These are phyloP conservation scores for Coprinopsis cinerea DNA, from an alignment of 768 basidiomycete genomes.

Conservation along the genomic window DNA sequence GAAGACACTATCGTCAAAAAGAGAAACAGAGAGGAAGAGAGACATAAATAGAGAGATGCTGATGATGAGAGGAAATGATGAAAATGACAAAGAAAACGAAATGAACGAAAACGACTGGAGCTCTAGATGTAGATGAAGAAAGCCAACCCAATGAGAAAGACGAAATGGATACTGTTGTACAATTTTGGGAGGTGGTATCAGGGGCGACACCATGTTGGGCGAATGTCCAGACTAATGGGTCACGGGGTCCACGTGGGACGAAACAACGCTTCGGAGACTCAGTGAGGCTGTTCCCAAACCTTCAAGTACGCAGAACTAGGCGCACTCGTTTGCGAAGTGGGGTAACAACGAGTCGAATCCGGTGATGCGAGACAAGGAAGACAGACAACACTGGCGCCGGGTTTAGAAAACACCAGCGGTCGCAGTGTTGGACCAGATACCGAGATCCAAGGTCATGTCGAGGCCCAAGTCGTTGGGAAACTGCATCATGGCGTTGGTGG, in stretches of 20 bases:
- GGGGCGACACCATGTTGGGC: background rate
- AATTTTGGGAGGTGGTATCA: background rate
- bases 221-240: background rate
- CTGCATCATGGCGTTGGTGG: constrained; percentile 7
- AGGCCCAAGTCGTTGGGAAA: constrained; percentile 13
- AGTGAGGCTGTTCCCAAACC: background rate
- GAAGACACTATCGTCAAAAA: background rate
- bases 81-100: background rate
- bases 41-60: constrained; percentile 11
- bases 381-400: background rate
- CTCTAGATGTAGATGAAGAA: background rate
- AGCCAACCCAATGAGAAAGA: background rate
- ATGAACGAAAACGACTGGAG: background rate
- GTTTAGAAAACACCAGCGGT: constrained; percentile 1
- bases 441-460: constrained; percentile 6
- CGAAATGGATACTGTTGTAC: background rate
- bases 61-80: constrained; percentile 1
- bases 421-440: background rate
- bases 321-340: background rate
- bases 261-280: background rate
- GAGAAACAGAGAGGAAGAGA: constrained; percentile 4
- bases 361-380: background rate
- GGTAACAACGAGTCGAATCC: background rate
- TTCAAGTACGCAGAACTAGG: background rate
- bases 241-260: background rate